Evolutionary conservation across 2,329 filamentous ascomycete species (phyloP), one percentile per base, ranked within the genome.

Genomic region (Trichoderma citrinoviride): DNA sequence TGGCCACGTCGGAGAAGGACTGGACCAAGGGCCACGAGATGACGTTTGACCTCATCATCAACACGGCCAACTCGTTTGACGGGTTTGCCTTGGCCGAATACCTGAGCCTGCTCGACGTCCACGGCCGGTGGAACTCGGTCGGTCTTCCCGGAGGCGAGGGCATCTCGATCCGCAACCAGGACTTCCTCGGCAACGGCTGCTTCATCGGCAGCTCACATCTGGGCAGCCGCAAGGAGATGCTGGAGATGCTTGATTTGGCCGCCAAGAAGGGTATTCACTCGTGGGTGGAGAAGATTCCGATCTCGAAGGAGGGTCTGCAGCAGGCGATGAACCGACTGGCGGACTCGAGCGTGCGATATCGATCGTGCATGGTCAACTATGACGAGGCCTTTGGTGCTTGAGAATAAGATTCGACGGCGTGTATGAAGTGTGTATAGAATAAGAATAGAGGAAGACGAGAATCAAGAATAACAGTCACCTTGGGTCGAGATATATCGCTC

Each of bases 71-170:
- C 73, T 87, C 84, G 41, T 88, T 85, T 58, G 85, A 87, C 58
- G 83, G 82, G 54, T 91, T 92, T 78, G 85, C 91, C 73, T 79
- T 92, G 37, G 77, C 78, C 60, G 83, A 88, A 68, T 96, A 95
- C 80, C 85, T 96, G 72, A 86, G 85, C 67, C 85, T 93, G 71
- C 84, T 96, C 75, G 92, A 94, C 77, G 88, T 94, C 65, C 90
- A 93, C 79, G 91, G 90, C 65, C 85, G 84, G 73, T 95, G 90
- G 86, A 86, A 94, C 75, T 90, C 85, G 72, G 90, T 94, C 61
- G 91, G 91, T 47, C 82, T 95, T 73, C 91, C 91, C 3, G 90
- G 93, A 74, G 89, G 91, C 67, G 87, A 89, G 50, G 86, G 91
- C 12, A 86, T 91, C 65, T 78, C 82, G 62, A 83, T 95, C 69